Conservation (phyloP, 768 basidiomycete genomes). For the Guyanaporus albipodus region DNA sequence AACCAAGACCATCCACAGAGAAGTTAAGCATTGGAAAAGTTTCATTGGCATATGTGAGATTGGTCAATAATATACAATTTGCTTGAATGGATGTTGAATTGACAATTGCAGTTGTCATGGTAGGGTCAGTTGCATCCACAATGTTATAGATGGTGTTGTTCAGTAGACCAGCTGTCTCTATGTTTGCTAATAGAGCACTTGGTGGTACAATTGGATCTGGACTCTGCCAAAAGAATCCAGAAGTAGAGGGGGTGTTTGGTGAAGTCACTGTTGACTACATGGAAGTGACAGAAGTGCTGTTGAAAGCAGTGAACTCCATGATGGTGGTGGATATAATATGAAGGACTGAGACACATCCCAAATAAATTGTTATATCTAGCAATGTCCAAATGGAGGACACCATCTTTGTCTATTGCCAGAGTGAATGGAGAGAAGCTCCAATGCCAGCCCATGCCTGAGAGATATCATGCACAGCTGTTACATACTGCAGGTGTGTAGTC, state of each 20-base stretch:
- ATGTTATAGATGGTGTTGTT: neutral
- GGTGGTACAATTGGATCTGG: neutral
- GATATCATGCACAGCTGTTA: slow-evolving; percentile 21
- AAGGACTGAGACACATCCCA: slow-evolving; percentile 16
- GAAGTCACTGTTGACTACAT: neutral
- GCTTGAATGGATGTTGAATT: neutral
- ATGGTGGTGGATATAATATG: slow-evolving; percentile 20
- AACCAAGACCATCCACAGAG: neutral
- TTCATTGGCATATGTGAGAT: neutral
- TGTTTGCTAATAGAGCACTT: neutral
- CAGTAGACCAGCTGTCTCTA: slow-evolving; percentile 3
- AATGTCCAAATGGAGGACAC: slow-evolving; percentile 9
- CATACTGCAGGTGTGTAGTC: slow-evolving; percentile 3
- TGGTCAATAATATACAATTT: neutral
- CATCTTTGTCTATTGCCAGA: slow-evolving; percentile 16
- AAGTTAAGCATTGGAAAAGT: neutral
- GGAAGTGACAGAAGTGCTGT: neutral
- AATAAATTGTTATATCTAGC: slow-evolving; percentile 13
- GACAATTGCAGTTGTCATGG: neutral
- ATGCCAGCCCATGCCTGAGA: slow-evolving; percentile 20
- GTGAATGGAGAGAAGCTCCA: slow-evolving; percentile 13
- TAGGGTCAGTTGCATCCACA: neutral
- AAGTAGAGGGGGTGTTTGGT: slow-evolving; percentile 3
- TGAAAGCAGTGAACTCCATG: slow-evolving; percentile 15
- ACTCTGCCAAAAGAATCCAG: neutral